Evolutionary conservation across 1,284 basidiomycete species (phyloP).

Genomic region (Vanrija pseudolonga): DNA sequence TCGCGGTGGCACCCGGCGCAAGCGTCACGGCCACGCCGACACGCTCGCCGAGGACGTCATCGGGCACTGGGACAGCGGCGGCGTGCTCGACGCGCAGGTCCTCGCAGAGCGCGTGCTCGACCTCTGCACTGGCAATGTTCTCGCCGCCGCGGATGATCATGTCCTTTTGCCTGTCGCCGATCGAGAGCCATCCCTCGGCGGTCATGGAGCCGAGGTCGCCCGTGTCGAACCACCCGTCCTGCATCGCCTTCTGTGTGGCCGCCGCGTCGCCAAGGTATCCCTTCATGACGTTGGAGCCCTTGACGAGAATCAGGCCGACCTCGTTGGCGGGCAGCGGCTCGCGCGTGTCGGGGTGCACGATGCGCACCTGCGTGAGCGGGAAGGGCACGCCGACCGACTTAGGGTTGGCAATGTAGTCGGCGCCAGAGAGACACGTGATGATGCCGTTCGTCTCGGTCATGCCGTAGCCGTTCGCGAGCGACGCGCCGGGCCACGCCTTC

Average conservation of each 20-base stretch:
- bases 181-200: slow-evolving; percentile 36
- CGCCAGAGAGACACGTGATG: slow-evolving; percentile 31
- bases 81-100: slow-evolving; percentile 30
- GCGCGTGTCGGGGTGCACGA: slow-evolving; percentile 33
- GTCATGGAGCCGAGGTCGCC: slow-evolving; percentile 39
- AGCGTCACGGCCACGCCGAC: slow-evolving; percentile 36
- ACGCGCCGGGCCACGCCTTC: slow-evolving; percentile 26
- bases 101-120: slow-evolving; percentile 38
- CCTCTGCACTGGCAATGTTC: slow-evolving; percentile 36
- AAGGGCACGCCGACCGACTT: slow-evolving; percentile 27
- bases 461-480: slow-evolving; percentile 34
- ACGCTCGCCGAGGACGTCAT: slow-evolving; percentile 31
- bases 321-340: slow-evolving; percentile 18
- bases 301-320: slow-evolving; percentile 29
- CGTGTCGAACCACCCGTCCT: slow-evolving; percentile 43
- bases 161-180: slow-evolving; percentile 43
- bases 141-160: slow-evolving; percentile 46
- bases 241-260: slow-evolving; percentile 9
- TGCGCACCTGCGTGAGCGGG: slow-evolving; percentile 31
- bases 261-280: slow-evolving; percentile 24
- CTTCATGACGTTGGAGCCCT: slow-evolving; percentile 40
- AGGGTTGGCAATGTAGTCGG: slow-evolving; percentile 29
- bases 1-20: slow-evolving; percentile 7
- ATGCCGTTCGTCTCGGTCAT: slow-evolving; percentile 44
- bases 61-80: slow-evolving; percentile 34